Evolutionary conservation across 345 rosid species (phyloP), one percentile per base, ranked within the genome.

Genomic region (Populus nigra): DNA sequence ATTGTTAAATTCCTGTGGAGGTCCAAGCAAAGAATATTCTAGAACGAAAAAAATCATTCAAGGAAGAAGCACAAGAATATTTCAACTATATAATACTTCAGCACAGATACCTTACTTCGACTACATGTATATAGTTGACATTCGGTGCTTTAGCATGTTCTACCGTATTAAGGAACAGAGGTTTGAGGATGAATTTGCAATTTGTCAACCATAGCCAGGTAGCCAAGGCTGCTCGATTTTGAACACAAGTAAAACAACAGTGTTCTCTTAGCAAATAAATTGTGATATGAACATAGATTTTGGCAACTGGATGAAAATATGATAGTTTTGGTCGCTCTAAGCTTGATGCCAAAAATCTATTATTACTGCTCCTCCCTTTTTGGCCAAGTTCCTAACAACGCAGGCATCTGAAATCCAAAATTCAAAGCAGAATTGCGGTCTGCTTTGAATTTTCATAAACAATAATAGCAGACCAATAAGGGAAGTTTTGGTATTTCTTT

Each of bases 11-110:
- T 15, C 27, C 49, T n/a, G 7, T 68, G 17, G 11, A 39, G 31
- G 71, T 15, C 71, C 71, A 38, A 13, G 9, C 6, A 57, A 71
- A 29, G 9, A 71, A 50, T 49, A 71, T 23, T 71, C 74, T 71
- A 49, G 62, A 71, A 49, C 39, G 31, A 23, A 67, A 3, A 1
- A 9, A 3, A 57, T n/a, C 22, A 57, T 57, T 23, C 6, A 9
- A 59, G 63, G 63, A 57, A 57, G 63, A n/a, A n/a, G 29, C n/a
- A 3, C 27, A 59, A 23, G 27, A 3, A 59, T 59, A 59, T 59
- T 3, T 59, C 25, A 59, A 59, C 63, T 3, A 59, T 2, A 22
- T 55, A 22, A 55, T 2, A 22, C 62, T 8, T 57, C 47, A 43
- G 1, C 0, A 8, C 11, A 39, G 43, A 39, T 9, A 39, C 43